Conservation (phyloP, 2,329 filamentous ascomycete genomes). For the Diplodia sapinea region DNA sequence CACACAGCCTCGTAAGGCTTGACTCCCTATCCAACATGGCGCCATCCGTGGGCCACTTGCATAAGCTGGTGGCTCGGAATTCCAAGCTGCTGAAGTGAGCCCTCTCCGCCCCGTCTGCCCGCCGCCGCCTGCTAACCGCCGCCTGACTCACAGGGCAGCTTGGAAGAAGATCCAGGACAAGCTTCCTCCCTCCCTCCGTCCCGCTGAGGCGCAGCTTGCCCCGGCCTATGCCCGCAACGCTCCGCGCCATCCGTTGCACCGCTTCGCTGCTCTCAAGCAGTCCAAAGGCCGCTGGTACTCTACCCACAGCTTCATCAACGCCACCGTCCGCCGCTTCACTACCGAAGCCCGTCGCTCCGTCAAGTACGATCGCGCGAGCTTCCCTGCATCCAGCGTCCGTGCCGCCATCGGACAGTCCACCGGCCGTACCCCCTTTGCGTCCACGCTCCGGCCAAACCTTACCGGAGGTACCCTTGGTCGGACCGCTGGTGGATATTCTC, state of each 20-base stretch:
- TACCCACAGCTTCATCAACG: slow-evolving; percentile 56
- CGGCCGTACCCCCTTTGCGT: slow-evolving; percentile 83
- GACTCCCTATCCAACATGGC: slow-evolving; percentile 42
- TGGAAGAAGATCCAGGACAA: slow-evolving; percentile 56
- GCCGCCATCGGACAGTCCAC: slow-evolving; percentile 67
- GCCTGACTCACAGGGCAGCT: slow-evolving; percentile 48
- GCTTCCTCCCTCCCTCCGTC: slow-evolving; percentile 50
- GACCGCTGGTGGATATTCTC: slow-evolving; percentile 85
- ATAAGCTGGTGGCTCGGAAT: slow-evolving; percentile 50
- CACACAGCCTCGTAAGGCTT: slow-evolving; percentile 26
- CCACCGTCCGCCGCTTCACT: slow-evolving; percentile 59
- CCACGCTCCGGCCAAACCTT: slow-evolving; percentile 85
- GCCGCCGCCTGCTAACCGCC: slow-evolving; percentile 17
- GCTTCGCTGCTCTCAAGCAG: slow-evolving; percentile 67
- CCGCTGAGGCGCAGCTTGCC: slow-evolving; percentile 59
- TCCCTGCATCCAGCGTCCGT: slow-evolving; percentile 63
- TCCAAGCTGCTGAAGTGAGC: slow-evolving; percentile 50
- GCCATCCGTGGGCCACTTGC: slow-evolving; percentile 46
- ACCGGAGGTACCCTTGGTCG: slow-evolving; percentile 85
- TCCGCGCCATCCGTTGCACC: slow-evolving; percentile 65
- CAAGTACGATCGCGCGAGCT: slow-evolving; percentile 58
- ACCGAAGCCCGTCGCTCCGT: slow-evolving; percentile 51
- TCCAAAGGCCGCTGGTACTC: slow-evolving; percentile 68
- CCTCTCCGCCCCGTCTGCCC: neutral
- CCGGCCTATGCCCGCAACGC: slow-evolving; percentile 64